These are phyloP conservation scores for Diplogelasinospora grovesii DNA, from an alignment of 495 filamentous ascomycete species.

Conservation along the genomic window DNA sequence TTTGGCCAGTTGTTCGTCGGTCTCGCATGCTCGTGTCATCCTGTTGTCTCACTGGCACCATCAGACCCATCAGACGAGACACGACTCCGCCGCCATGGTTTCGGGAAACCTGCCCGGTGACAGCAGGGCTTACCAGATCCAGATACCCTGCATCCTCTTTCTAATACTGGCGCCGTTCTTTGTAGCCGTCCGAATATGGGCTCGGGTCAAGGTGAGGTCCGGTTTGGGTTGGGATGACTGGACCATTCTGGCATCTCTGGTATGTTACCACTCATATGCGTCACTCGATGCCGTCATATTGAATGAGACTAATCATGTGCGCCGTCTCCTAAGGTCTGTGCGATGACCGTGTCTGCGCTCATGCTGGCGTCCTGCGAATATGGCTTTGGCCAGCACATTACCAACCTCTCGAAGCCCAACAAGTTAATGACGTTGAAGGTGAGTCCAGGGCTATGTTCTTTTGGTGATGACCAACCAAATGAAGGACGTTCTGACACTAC, in stretches of 20 bases:
- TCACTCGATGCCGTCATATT: no score
- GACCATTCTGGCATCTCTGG: constrained; percentile 26
- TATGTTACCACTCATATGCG: constrained; percentile 9
- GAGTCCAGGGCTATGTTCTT: no score
- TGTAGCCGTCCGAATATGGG: constrained; percentile 24
- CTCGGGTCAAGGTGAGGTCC: constrained; percentile 19
- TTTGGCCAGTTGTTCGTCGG: no score
- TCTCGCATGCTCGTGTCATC: no score
- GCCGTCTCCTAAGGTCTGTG: constrained; percentile 26
- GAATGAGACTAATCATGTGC: no score
- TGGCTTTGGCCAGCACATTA: constrained; percentile 31
- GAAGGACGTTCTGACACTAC: background rate
- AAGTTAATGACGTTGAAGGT: constrained; percentile 27
- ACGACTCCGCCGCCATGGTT: constrained; percentile 5
- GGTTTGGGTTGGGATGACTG: constrained; percentile 32
- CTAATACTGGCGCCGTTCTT: constrained; percentile 26
- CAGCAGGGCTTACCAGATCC: constrained; percentile 24
- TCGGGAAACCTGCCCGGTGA: constrained; percentile 14
- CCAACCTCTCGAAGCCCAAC: constrained; percentile 19
- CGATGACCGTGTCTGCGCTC: constrained; percentile 21
- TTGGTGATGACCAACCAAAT: background rate
- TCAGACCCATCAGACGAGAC: no score
- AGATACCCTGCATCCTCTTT: constrained; percentile 28
- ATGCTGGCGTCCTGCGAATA: constrained; percentile 28
- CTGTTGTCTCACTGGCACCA: no score